Base-by-base conservation (phyloP, 306 rosid species). In the Dalbergia cultrata region DNA sequence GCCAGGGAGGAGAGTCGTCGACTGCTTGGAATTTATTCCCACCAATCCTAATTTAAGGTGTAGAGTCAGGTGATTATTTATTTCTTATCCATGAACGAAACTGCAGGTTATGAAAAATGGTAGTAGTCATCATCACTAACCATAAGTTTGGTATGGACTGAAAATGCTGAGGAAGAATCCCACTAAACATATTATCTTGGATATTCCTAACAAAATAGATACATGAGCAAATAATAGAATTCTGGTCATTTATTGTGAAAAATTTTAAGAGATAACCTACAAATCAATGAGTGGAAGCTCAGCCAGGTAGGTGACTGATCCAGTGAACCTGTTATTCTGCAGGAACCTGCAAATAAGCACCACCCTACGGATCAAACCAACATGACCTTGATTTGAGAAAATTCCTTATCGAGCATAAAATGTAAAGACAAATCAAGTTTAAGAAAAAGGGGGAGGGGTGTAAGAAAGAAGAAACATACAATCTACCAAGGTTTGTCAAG, bases 241-340 rank as follows among this genome's bases (percentile, higher is more conserved):
- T 22, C 53, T 21, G 47, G 13, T 19, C 33, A 78, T 74, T 45
- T 11, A 14, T 61, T 37, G 18, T 9, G 34, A 80, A 70, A 47
- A 64, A 59, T 41, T 33, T 21, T 39, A 53, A 45, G 67, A 18
- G 64, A 64, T 79, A 76, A 77, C 90, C 49, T 87, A 95, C 98
- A 95, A 74, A 86, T 95, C 95, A 78, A 75, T 84, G 70, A 95
- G 91, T 58, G 96, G 93, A 83, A 93, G 97, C 67, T 84, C 89
- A 62, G 94, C 87, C 26, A 95, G 89, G 86, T 91, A 91, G 37
- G 94, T 78, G 65, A 95, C 98, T 26, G 99, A 91, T 86, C 99
- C 99, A 62, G 97, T 89, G 81, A 95, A 92, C 21, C 87, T 64
- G 80, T 95, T 95, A 54, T 85, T 76, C 86, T 95, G 97, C 84